Conservation (phyloP, 148 eudicot species). For the Vaccinium myrtillus region DNA sequence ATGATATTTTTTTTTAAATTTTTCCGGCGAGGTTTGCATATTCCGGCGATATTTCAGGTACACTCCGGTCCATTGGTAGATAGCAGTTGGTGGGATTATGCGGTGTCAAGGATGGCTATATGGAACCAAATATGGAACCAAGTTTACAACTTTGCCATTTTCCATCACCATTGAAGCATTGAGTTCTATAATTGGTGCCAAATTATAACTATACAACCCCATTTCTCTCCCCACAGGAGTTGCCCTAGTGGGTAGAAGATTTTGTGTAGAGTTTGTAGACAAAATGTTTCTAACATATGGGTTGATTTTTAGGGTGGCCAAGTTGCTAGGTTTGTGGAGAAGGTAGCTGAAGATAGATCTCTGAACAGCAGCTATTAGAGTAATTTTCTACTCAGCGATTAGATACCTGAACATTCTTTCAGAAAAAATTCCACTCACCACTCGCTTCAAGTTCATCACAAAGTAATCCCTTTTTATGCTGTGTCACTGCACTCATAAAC, state of each 20-base stretch:
- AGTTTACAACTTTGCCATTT: too few species aligned
- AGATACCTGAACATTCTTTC: not conserved
- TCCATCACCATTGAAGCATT: too few species aligned
- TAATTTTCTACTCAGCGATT: not conserved
- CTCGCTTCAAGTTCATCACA: not conserved
- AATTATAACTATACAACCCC: too few species aligned
- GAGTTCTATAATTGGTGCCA: too few species aligned
- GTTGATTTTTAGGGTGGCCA: constrained; percentile 5
- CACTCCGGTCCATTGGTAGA: too few species aligned
- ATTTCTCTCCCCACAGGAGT: too few species aligned
- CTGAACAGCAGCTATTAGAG: not conserved
- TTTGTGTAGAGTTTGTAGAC: not conserved
- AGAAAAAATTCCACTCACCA: not conserved
- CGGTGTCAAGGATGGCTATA: too few species aligned
- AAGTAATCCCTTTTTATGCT: not conserved
- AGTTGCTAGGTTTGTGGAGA: not conserved
- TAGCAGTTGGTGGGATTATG: too few species aligned
- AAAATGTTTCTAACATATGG: not conserved
- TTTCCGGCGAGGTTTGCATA: too few species aligned
- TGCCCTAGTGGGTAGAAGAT: not conserved
- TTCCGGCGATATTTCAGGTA: too few species aligned
- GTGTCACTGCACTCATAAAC: not conserved
- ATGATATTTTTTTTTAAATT: too few species aligned
- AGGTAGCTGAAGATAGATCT: not conserved
- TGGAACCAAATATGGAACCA: too few species aligned